A percentile compares a stretch with the other conserved stretches of the same genome.
Conservation (phyloP, 169 alveolate species). For the Cryptosporidium felis region DNA sequence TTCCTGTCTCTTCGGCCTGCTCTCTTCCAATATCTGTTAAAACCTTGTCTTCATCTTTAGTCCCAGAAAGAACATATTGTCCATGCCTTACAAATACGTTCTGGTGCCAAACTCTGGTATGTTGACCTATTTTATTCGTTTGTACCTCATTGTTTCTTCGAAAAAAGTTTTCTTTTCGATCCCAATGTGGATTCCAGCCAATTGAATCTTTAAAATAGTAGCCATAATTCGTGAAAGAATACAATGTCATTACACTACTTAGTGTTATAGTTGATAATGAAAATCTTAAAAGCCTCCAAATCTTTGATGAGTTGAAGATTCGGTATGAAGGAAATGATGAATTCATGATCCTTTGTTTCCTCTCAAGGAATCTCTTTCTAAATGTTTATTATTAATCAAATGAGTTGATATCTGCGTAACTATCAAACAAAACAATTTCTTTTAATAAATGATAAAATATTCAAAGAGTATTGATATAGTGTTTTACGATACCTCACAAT, state of each 20-base stretch:
- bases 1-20: slow-evolving; percentile 76
- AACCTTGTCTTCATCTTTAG: slow-evolving; percentile 71
- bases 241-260: neutral
- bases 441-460: neutral
- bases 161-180: neutral
- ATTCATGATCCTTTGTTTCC: neutral
- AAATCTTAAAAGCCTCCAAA: slow-evolving; percentile 2
- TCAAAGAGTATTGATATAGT: neutral
- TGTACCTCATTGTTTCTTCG: slow-evolving; percentile 7
- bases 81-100: slow-evolving; percentile 78
- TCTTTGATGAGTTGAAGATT: neutral
- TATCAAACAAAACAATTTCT: neutral
- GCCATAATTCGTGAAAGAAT: slow-evolving; percentile 22
- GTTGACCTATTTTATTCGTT: neutral
- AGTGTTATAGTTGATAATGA: slow-evolving; percentile 10
- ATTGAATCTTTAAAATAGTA: slow-evolving; percentile 44
- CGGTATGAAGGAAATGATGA: neutral
- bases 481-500: slow-evolving; percentile 59
- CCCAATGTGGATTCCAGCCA: slow-evolving; percentile 64
- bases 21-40: slow-evolving; percentile 75
- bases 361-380: too few relatives aligned
- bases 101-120: slow-evolving; percentile 59
- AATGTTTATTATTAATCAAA: neutral
- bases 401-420: neutral
- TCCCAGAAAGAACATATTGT: slow-evolving; percentile 69